These are phyloP conservation scores for Ophiostoma australiae DNA, from an alignment of 2,329 filamentous ascomycete genomes.

Conservation along the genomic window DNA sequence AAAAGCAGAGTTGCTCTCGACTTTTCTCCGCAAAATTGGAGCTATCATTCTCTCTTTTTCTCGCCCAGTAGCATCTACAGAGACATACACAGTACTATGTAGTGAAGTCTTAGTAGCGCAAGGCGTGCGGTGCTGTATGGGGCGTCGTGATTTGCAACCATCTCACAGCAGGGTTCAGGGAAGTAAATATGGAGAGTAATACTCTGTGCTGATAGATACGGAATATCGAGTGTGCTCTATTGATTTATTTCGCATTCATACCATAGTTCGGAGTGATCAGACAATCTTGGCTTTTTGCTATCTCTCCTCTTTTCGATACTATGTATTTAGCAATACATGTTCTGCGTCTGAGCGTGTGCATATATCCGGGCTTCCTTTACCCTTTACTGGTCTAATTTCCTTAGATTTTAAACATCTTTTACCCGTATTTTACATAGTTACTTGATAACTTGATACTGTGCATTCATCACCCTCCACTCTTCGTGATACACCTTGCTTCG, in stretches of 20 bases:
- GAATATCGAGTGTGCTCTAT: background rate
- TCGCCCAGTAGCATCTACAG: background rate
- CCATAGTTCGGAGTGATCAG: too few relatives aligned
- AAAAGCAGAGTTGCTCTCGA: background rate
- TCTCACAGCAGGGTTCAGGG: constrained; percentile 11
- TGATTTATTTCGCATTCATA: background rate
- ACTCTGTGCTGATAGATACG: background rate
- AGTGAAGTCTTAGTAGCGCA: background rate
- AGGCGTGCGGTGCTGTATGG: constrained; percentile 12
- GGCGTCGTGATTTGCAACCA: constrained; percentile 4
- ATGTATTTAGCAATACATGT: background rate
- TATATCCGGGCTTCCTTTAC: background rate
- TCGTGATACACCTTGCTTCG: background rate
- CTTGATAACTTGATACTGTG: background rate
- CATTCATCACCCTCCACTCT: background rate
- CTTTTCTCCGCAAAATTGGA: constrained; percentile 7
- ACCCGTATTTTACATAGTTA: too few relatives aligned
- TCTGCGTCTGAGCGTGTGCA: background rate
- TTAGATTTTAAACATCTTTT: background rate
- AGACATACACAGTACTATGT: background rate
- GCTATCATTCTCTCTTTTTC: background rate
- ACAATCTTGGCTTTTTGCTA: background rate
- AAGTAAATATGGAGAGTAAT: background rate
- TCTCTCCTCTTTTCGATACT: background rate
- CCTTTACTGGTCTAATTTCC: background rate